These are phyloP conservation scores for Ceratobasidium sp. DNA, from an alignment of 1,284 basidiomycete species.

Conservation along the genomic window DNA sequence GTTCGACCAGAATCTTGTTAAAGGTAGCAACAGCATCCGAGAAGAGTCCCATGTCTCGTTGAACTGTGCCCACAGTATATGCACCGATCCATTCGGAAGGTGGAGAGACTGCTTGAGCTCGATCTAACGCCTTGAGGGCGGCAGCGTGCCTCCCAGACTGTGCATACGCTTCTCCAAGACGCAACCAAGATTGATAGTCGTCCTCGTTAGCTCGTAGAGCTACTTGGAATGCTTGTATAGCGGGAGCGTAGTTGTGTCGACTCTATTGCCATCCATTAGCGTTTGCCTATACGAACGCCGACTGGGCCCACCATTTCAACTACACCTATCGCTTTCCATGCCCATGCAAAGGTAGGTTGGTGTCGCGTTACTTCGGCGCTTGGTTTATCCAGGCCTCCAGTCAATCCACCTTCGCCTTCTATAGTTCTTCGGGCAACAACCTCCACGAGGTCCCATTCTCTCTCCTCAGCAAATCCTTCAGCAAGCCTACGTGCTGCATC, in stretches of 20 bases:
- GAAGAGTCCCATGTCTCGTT: slow-evolving; percentile 79
- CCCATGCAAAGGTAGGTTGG: slow-evolving; percentile 89
- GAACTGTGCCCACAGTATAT: slow-evolving; percentile 87
- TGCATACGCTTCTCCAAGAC: slow-evolving; percentile 91
- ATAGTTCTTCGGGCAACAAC: slow-evolving; percentile 91
- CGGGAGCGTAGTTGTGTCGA: slow-evolving; percentile 74
- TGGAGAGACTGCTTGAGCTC: slow-evolving; percentile 69
- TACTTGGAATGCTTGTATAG: slow-evolving; percentile 88
- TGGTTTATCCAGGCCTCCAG: slow-evolving; percentile 60
- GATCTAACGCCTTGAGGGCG: slow-evolving; percentile 84
- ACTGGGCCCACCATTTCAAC: slow-evolving; percentile 81
- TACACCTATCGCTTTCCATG: slow-evolving; percentile 96
- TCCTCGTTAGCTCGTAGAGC: slow-evolving; percentile 81
- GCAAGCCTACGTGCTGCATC: slow-evolving; percentile 86
- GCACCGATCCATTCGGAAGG: slow-evolving; percentile 82
- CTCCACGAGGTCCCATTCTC: slow-evolving; percentile 96
- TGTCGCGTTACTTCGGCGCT: slow-evolving; percentile 55
- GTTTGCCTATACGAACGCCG: background rate
- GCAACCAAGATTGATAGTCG: slow-evolving; percentile 84
- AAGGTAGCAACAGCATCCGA: slow-evolving; percentile 77
- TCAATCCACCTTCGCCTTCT: slow-evolving; percentile 85
- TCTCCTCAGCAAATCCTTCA: slow-evolving; percentile 88
- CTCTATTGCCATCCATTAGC: slow-evolving; percentile 56
- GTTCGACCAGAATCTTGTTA: slow-evolving; percentile 61
- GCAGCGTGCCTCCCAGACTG: slow-evolving; percentile 88